phyloP scores from a whole-genome alignment of 768 basidiomycete species.

The Leccinum pellstonianum region DNA sequence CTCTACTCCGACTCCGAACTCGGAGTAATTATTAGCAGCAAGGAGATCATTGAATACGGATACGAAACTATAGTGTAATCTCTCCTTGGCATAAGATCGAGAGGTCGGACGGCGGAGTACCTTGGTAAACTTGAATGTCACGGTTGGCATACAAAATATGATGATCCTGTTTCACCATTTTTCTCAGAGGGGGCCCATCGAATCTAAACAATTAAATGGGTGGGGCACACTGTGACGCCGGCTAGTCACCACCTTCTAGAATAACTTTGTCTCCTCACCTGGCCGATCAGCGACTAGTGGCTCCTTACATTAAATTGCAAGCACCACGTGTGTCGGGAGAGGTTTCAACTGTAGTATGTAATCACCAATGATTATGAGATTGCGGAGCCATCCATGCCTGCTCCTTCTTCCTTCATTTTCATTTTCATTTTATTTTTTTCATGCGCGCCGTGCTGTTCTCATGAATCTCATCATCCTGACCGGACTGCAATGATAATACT shows the following conservation, averaged over 20 bases:
- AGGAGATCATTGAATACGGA: neutral
- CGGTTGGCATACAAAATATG: no score
- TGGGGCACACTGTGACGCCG: neutral
- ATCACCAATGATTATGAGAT: neutral
- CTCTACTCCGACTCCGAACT: neutral
- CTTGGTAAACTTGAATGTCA: no score
- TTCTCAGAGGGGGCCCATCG: neutral
- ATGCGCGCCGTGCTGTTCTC: slow-evolving; percentile 2
- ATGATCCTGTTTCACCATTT: neutral
- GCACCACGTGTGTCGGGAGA: neutral
- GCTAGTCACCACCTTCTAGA: neutral
- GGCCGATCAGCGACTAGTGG: neutral
- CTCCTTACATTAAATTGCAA: neutral
- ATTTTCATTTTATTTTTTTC: neutral
- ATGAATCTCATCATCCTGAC: neutral
- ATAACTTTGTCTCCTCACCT: neutral
- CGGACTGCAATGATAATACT: neutral
- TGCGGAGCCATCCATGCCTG: neutral
- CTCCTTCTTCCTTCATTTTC: neutral
- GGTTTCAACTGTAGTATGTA: neutral
- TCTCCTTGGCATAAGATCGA: no score
- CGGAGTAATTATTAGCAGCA: neutral
- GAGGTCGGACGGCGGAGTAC: no score
- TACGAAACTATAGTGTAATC: no score
- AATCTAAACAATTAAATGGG: neutral